Evolutionary conservation across 2,329 filamentous ascomycete genomes (phyloP).

Genomic region (Botryotinia globosa): DNA sequence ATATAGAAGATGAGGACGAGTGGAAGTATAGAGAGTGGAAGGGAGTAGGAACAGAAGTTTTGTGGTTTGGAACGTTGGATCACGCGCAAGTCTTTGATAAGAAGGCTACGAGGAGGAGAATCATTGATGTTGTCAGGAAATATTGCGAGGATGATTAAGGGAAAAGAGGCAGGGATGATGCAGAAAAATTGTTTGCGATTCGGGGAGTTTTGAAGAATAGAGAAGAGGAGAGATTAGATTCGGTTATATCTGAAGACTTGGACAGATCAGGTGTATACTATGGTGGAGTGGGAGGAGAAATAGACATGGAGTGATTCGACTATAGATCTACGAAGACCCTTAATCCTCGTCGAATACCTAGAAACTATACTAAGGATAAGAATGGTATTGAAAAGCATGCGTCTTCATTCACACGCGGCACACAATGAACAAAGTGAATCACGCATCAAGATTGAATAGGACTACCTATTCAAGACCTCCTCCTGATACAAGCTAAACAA

Average conservation of each 20-base stretch:
- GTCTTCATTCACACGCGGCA: no score
- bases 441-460: no score
- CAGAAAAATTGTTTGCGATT: not conserved
- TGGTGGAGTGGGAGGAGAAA: not conserved
- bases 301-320: not conserved
- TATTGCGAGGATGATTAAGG: constrained; percentile 30
- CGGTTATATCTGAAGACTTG: not conserved
- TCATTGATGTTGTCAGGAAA: constrained; percentile 37
- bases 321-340: not conserved
- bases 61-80: constrained; percentile 55
- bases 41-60: constrained; percentile 43
- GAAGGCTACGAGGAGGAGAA: constrained; percentile 35
- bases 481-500: not conserved
- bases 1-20: constrained; percentile 30
- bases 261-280: not conserved
- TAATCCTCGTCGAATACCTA: not conserved
- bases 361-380: not conserved
- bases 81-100: constrained; percentile 55
- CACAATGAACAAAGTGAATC: no score
- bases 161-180: not conserved
- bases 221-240: not conserved
- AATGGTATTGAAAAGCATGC: not conserved
- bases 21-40: constrained; percentile 38
- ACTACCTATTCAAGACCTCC: no score
- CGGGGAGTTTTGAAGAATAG: not conserved